These are phyloP conservation scores for Kwoniella mangroviensis DNA, from an alignment of 768 basidiomycete species.

Conservation along the genomic window DNA sequence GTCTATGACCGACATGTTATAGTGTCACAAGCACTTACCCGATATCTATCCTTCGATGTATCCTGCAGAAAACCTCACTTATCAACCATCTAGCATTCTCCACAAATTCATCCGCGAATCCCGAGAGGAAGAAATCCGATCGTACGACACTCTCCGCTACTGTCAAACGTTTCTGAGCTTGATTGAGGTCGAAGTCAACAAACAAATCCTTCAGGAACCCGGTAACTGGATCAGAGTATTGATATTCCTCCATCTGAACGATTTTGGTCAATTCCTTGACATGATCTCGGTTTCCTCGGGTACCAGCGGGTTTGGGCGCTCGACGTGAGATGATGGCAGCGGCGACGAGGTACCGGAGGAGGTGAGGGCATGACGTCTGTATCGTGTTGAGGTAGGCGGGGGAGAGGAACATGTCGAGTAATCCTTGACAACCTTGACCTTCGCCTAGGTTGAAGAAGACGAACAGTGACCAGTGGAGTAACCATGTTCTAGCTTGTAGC, in stretches of 20 bases:
- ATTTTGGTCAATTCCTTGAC: constrained; percentile 91
- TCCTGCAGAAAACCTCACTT: constrained; percentile 96
- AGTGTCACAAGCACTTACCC: constrained; percentile 44
- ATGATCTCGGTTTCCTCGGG: constrained; percentile 78
- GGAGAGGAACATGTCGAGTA: constrained; percentile 94
- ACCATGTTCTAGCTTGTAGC: constrained; percentile 92
- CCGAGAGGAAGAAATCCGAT: constrained; percentile 91
- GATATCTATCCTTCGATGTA: constrained; percentile 72
- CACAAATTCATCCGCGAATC: constrained; percentile 90
- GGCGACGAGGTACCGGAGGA: constrained; percentile 89
- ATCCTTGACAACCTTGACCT: constrained; percentile 72
- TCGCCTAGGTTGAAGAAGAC: constrained; percentile 97
- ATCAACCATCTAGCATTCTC: constrained; percentile 96
- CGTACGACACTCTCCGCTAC: constrained; percentile 72
- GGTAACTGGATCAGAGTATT: constrained; percentile 92
- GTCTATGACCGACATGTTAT: background rate
- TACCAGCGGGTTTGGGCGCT: constrained; percentile 61
- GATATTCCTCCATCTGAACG: constrained; percentile 92
- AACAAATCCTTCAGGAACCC: constrained; percentile 92
- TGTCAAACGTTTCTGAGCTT: constrained; percentile 80
- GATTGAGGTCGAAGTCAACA: constrained; percentile 93
- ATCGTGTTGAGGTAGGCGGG: constrained; percentile 98
- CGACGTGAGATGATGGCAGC: constrained; percentile 92
- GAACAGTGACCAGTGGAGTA: constrained; percentile 96
- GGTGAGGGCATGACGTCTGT: constrained; percentile 92